Evolutionary conservation across 139 green algal genomes (phyloP), one percentile per base, ranked within the genome.

Genomic region (Spirogloea muscicola): DNA sequence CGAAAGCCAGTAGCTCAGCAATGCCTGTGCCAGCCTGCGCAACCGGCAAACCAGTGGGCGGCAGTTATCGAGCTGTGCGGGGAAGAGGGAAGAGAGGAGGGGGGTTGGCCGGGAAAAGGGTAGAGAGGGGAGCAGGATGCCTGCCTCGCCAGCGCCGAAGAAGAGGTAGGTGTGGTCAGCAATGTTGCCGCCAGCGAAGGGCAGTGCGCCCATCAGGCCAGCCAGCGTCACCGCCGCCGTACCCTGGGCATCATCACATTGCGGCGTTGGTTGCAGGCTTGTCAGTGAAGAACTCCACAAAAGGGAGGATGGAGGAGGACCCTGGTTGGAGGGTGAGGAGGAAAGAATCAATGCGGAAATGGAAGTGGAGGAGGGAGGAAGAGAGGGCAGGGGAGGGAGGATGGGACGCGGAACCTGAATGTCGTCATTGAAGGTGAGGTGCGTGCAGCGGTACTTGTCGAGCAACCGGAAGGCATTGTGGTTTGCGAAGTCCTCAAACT

Each of bases 401-500:
- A n/a, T n/a, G n/a, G n/a, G n/a, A n/a, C n/a, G n/a, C n/a, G n/a
- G n/a, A 3, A 33, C 90, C 77, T 94, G 89, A 38, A 97, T 96
- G 63, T 97, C 92, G 66, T 96, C 92, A 75, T 97, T 97, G 84
- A 97, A 97, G 38, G 71, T 88, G 68, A 84, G 87, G 38, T 60
- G 79, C 31, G 13, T 80, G 67, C 44, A 36, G 2, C 58, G 29
- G 58, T 83, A 86, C 38, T 55, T 74, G 10, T 91, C 83, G 18
- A 97, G 82, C 55, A 97, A 71, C 13, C 82, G 63, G 60, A 91
- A 93, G 4, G 92, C 92, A 78, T 89, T 91, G 64, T 88, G 68
- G 43, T 76, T 80, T 3, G 44, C 63, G 43, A 80, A 77, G 16
- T 80, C 72, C 63, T 77, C 62, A 36, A 77, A 77, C 5, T 77